Conservation (phyloP, 2,329 filamentous ascomycete genomes). For the Stagonosporopsis tanaceti region DNA sequence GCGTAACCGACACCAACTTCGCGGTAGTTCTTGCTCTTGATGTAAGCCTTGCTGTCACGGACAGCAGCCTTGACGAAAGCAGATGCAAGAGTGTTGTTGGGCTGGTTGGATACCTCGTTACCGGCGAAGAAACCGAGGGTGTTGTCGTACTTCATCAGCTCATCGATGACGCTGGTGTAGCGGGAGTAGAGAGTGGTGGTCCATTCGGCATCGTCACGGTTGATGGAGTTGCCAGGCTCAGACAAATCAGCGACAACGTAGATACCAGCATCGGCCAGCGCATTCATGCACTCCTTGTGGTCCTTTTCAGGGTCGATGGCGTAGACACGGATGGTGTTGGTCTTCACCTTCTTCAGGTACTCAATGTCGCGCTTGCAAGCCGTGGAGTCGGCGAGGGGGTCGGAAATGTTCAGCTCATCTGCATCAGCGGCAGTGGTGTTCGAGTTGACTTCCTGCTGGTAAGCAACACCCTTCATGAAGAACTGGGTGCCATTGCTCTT, state of each 20-base stretch:
- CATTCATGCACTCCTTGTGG: conserved; percentile 84
- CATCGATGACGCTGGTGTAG: conserved; percentile 85
- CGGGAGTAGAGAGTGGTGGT: conserved; percentile 77
- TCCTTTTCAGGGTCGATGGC: conserved; percentile 81
- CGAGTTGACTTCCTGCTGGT: conserved; percentile 77
- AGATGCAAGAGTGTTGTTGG: conserved; percentile 87
- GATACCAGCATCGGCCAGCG: conserved; percentile 85
- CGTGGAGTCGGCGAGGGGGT: conserved; percentile 78
- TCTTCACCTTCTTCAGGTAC: conserved; percentile 77
- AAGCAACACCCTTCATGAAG: conserved; percentile 92
- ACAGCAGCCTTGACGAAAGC: conserved; percentile 98
- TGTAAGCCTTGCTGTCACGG: conserved; percentile 94
- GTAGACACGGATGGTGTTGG: conserved; percentile 95
- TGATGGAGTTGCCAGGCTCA: conserved; percentile 83
- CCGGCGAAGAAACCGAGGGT: conserved; percentile 97
- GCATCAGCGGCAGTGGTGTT: conserved; percentile 62
- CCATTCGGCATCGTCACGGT: conserved; percentile 82
- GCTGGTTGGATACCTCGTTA: conserved; percentile 93
- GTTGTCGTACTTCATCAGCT: conserved; percentile 83
- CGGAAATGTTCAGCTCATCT: conserved; percentile 67
- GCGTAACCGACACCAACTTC: conserved; percentile 91
- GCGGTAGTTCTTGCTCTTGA: conserved; percentile 79
- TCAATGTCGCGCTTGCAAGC: conserved; percentile 87
- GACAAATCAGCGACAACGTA: conserved; percentile 94
- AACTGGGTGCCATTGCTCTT: conserved; percentile 80